Evolutionary conservation across 139 green algal species (phyloP), one percentile per base, ranked within the genome.

Genomic region (Pedinophyceae sp.): DNA sequence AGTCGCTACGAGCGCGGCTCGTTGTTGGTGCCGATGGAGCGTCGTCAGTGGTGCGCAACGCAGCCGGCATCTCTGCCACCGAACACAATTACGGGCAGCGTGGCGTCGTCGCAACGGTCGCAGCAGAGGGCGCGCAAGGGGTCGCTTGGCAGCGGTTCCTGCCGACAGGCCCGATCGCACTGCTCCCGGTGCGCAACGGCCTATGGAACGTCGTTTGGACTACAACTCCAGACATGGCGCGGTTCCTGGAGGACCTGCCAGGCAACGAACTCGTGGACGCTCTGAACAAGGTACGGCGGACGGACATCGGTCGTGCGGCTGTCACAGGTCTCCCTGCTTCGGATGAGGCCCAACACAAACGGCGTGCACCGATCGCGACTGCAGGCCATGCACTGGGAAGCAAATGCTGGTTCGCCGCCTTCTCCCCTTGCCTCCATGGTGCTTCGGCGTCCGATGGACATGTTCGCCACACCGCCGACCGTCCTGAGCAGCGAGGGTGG

Each of bases 121-220:
- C n/a, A n/a, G n/a, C n/a, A n/a, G n/a, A n/a, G n/a, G n/a, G n/a
- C n/a, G n/a, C n/a, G n/a, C n/a, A n/a, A n/a, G n/a, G n/a, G n/a
- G n/a, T n/a, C n/a, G 64, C 68, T 24, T 76, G 54, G 41, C 68
- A 76, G 60, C 48, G 65, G n/a, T 76, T 73, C 50, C 66, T 76
- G 23, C 65, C 65, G 3, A 60, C 54, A 13, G 68, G 68, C 10
- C 68, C 68, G 47, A 52, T 76, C 38, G 68, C 68, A 28, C 57
- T 76, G 24, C 65, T 76, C 17, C 68, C 68, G 2, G 46, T 70
- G 6, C 25, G 56, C 19, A 48, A 18, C 23, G 41, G 29, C 2
- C 22, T 27, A 16, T 60, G 65, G 41, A 75, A 74, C 54, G 48
- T 77, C 16, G 69, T 77, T 5, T 77, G 69, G 69, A 62, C 61